Percentiles rank a stretch among this genome's conserved stretches.
Conservation (phyloP, 345 rosid species). For the Eucalyptus camaldulensis region DNA sequence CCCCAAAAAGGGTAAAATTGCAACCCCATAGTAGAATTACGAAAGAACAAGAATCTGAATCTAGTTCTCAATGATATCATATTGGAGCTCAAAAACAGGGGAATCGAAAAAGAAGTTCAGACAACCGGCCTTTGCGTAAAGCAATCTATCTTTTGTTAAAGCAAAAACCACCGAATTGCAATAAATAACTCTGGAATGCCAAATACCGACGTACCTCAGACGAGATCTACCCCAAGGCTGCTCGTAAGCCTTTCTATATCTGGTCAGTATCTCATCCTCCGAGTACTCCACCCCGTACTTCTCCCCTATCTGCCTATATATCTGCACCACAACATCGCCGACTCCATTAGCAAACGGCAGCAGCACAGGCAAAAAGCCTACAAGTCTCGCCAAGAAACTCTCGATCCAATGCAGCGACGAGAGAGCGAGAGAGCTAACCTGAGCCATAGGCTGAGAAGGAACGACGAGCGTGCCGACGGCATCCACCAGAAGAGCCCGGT, state of each 20-base stretch:
- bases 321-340: slow-evolving; percentile 18
- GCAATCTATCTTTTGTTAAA: neutral
- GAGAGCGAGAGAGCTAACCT: slow-evolving; percentile 21
- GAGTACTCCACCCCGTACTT: slow-evolving; percentile 89
- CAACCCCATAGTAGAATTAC: neutral
- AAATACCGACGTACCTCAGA: slow-evolving; percentile 45
- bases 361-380: neutral
- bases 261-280: slow-evolving; percentile 71
- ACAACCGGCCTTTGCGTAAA: neutral
- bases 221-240: slow-evolving; percentile 97
- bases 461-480: slow-evolving; percentile 87
- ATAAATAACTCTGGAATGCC: neutral
- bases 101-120: neutral
- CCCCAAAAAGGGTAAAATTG: neutral
- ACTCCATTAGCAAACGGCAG: neutral
- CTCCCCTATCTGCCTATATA: slow-evolving; percentile 77
- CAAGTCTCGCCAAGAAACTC: neutral
- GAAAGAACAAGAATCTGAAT: neutral
- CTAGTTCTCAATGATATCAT: neutral
- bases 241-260: slow-evolving; percentile 86
- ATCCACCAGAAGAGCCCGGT: slow-evolving; percentile 83
- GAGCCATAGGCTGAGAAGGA: slow-evolving; percentile 98
- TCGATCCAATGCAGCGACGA: neutral
- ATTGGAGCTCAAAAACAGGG: neutral
- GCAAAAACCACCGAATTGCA: neutral